phyloP scores from a whole-genome alignment of 495 filamentous ascomycete species.

The Cairneyella variabilis region DNA sequence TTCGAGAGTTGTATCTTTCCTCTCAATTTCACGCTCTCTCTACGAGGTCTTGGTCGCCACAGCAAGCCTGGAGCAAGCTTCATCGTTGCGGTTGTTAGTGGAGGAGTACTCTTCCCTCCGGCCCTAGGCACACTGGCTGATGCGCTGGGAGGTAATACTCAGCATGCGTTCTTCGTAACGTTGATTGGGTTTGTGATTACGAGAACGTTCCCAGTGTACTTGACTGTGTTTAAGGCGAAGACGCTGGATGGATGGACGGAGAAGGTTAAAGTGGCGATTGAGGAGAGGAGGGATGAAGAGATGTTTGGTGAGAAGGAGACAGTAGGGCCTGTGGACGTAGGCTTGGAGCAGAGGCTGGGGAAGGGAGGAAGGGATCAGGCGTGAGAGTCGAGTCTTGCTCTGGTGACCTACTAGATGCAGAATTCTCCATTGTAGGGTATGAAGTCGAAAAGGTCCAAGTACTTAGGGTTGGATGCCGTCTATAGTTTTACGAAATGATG shows the following conservation, averaged over 20 bases:
- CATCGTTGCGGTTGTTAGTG: conserved; percentile 59
- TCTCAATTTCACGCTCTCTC: conserved; percentile 63
- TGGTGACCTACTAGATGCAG: no score
- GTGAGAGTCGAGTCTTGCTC: no score
- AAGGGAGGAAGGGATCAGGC: no score
- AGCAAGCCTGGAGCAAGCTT: conserved; percentile 62
- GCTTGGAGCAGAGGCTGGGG: no score
- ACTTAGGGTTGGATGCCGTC: no score
- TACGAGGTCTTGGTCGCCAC: conserved; percentile 66
- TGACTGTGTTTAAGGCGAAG: conserved; percentile 24
- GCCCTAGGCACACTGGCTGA: conserved; percentile 58
- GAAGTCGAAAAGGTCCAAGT: no score
- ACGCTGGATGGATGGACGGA: conserved; percentile 21
- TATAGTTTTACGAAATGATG: no score
- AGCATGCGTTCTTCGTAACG: conserved; percentile 34
- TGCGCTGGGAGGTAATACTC: conserved; percentile 29
- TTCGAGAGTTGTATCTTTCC: conserved; percentile 69
- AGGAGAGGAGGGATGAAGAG: conserved; percentile 13
- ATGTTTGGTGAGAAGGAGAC: not conserved
- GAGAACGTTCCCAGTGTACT: conserved; percentile 31
- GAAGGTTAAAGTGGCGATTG: conserved; percentile 22
- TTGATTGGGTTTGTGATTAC: conserved; percentile 31
- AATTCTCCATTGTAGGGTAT: no score
- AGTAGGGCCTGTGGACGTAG: no score
- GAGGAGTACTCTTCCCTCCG: conserved; percentile 62